A percentile compares a stretch with the other conserved stretches of the same genome.
phyloP scores from a whole-genome alignment of 1,284 basidiomycete genomes.

The Sporisorium sorghi region DNA sequence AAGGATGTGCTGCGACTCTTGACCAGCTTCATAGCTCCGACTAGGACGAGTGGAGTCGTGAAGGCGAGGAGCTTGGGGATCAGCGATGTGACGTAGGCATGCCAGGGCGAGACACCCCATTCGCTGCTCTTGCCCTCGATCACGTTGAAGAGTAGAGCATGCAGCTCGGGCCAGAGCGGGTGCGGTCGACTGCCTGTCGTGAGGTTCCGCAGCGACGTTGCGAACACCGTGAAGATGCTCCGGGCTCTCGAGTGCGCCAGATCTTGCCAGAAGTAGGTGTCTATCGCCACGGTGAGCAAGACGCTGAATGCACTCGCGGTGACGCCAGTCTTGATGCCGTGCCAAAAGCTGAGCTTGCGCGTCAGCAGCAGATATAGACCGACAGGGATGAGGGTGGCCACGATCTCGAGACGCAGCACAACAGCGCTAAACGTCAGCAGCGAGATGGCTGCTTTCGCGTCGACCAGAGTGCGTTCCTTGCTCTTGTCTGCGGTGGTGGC shows the following conservation, averaged over 20 bases:
- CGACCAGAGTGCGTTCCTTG: slow-evolving; percentile 15
- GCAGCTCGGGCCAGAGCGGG: slow-evolving; percentile 85
- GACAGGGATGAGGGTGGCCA: slow-evolving; percentile 64
- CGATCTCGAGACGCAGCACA: slow-evolving; percentile 84
- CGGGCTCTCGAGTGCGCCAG: slow-evolving; percentile 3
- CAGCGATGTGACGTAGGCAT: slow-evolving; percentile 78
- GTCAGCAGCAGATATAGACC: slow-evolving; percentile 46
- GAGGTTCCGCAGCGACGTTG: neutral
- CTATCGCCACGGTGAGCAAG: slow-evolving; percentile 72
- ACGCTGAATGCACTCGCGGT: slow-evolving; percentile 15
- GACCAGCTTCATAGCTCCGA: slow-evolving; percentile 71
- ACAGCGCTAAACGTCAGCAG: slow-evolving; percentile 78
- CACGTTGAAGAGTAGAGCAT: slow-evolving; percentile 86
- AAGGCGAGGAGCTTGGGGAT: slow-evolving; percentile 82
- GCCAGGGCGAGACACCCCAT: slow-evolving; percentile 86
- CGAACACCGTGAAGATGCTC: slow-evolving; percentile 1
- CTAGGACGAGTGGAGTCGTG: slow-evolving; percentile 75
- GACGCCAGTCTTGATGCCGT: slow-evolving; percentile 28
- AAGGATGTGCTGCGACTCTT: neutral
- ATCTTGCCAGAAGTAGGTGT: slow-evolving; percentile 86
- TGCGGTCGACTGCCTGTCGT: neutral
- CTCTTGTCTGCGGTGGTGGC: neutral
- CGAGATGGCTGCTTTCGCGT: slow-evolving; percentile 64
- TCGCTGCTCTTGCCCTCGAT: slow-evolving; percentile 84
- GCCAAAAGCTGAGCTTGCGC: slow-evolving; percentile 22